These are phyloP conservation scores for Evernia prunastri DNA, from an alignment of 495 filamentous ascomycete species.

Conservation along the genomic window DNA sequence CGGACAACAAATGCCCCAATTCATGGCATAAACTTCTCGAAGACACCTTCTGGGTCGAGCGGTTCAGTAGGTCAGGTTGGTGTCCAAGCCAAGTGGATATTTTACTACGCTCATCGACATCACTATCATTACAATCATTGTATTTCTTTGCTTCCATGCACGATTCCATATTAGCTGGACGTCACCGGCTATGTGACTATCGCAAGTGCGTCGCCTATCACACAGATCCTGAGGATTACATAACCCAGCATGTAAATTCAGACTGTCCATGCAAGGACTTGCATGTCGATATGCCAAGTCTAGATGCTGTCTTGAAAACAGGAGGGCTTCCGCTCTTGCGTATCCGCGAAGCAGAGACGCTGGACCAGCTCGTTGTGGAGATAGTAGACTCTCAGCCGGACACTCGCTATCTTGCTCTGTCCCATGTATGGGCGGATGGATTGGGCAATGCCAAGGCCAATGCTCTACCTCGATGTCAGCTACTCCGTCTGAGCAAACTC, in stretches of 20 bases:
- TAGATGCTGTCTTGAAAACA: conserved; percentile 1
- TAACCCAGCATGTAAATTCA: conserved; percentile 2
- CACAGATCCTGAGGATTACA: conserved; percentile 9
- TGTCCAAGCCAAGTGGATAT: conserved; percentile 6
- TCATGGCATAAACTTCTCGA: conserved; percentile 6
- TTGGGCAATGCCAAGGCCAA: conserved; percentile 22
- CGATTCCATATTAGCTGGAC: neutral
- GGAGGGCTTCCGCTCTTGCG: conserved; percentile 12
- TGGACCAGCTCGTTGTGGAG: neutral
- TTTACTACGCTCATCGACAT: neutral
- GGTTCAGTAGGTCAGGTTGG: conserved; percentile 6
- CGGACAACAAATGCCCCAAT: conserved; percentile 14
- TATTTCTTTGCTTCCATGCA: conserved; percentile 10
- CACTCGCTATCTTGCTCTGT: conserved; percentile 26
- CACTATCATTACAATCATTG: conserved; percentile 8
- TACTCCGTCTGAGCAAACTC: conserved; percentile 8
- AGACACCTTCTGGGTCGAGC: neutral
- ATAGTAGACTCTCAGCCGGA: neutral
- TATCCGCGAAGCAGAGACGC: neutral
- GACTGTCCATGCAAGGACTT: conserved; percentile 9
- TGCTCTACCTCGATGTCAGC: conserved; percentile 19
- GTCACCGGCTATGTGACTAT: conserved; percentile 2
- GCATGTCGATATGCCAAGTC: neutral
- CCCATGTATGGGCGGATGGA: conserved; percentile 25
- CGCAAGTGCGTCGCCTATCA: conserved; percentile 4